Conservation (phyloP, 768 basidiomycete species). For the Boletus coccyginus region DNA sequence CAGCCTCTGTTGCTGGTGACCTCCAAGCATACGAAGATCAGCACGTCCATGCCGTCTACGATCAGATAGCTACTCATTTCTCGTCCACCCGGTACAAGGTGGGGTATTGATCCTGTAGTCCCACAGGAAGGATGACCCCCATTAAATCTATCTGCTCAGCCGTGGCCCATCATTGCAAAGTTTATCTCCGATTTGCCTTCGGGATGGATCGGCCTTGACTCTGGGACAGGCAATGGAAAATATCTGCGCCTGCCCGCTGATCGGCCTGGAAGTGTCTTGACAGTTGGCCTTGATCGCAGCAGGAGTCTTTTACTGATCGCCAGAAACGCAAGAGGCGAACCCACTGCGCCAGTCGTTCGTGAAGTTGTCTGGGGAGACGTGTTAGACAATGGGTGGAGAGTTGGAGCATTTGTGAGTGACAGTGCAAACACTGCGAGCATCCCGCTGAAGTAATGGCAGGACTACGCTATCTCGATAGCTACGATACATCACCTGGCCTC, state of each 20-base stretch:
- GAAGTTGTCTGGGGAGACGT: conserved; percentile 85
- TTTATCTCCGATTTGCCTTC: conserved; percentile 72
- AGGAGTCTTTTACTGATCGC: conserved; percentile 76
- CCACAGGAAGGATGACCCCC: neutral
- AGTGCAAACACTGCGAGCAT: neutral
- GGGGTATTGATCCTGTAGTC: neutral
- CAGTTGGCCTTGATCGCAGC: conserved; percentile 84
- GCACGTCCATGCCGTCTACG: conserved; percentile 83
- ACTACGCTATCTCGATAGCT: conserved; percentile 95
- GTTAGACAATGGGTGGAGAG: conserved; percentile 69
- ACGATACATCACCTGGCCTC: conserved; percentile 96
- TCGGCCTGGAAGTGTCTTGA: conserved; percentile 59
- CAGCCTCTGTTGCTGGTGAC: conserved; percentile 45
- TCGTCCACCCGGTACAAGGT: conserved; percentile 90
- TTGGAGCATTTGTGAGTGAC: conserved; percentile 71
- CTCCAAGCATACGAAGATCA: conserved; percentile 61
- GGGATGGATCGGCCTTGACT: conserved; percentile 88
- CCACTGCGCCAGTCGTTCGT: conserved; percentile 32
- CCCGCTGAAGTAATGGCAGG: conserved; percentile 45
- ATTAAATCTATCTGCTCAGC: conserved; percentile 41
- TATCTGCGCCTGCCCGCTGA: conserved; percentile 79
- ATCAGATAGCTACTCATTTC: conserved; percentile 84
- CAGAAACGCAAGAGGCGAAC: conserved; percentile 49
- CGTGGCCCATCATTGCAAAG: conserved; percentile 82
- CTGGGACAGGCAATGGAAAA: conserved; percentile 97